These are phyloP conservation scores for Penicillium psychrofluorescens DNA, from an alignment of 495 filamentous ascomycete species.

Conservation along the genomic window DNA sequence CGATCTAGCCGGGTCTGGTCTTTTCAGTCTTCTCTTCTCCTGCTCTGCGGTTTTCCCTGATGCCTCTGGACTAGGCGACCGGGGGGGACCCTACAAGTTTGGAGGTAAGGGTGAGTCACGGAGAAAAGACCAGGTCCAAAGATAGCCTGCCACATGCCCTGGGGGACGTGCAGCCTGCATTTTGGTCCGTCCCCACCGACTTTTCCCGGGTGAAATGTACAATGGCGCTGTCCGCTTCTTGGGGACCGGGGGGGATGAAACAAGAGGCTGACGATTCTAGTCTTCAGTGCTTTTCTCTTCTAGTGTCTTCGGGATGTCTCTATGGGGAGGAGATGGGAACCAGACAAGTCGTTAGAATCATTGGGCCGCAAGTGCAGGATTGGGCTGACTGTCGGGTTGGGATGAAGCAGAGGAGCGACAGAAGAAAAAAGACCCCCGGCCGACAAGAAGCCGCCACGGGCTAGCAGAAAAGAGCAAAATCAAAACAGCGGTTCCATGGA, in stretches of 20 bases:
- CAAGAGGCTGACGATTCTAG: too few relatives aligned
- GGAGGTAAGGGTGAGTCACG: constrained; percentile 1
- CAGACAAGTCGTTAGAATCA: background rate
- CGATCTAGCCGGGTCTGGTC: constrained; percentile 5
- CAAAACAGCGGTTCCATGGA: background rate
- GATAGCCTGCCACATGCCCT: constrained; percentile 12
- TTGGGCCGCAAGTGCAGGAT: constrained; percentile 23
- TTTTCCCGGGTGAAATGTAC: constrained; percentile 15
- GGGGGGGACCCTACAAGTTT: too few relatives aligned
- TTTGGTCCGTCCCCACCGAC: constrained; percentile 17
- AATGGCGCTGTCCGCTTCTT: constrained; percentile 10
- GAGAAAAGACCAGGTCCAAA: constrained; percentile 11
- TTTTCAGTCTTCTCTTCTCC: background rate
- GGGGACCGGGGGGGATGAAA: too few relatives aligned
- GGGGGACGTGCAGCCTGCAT: background rate
- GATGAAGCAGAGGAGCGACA: constrained; percentile 1
- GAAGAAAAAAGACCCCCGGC: too few relatives aligned
- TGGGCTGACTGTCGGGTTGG: background rate
- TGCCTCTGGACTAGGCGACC: too few relatives aligned
- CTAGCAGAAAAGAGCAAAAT: background rate
- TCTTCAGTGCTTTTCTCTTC: too few relatives aligned
- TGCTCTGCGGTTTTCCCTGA: too few relatives aligned
- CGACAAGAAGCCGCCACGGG: too few relatives aligned
- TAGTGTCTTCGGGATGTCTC: too few relatives aligned
- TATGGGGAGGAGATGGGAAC: too few relatives aligned